Percentiles rank a stretch among this genome's conserved stretches.
Conservation (phyloP, 306 rosid species). For the Leucaena leucocephala region DNA sequence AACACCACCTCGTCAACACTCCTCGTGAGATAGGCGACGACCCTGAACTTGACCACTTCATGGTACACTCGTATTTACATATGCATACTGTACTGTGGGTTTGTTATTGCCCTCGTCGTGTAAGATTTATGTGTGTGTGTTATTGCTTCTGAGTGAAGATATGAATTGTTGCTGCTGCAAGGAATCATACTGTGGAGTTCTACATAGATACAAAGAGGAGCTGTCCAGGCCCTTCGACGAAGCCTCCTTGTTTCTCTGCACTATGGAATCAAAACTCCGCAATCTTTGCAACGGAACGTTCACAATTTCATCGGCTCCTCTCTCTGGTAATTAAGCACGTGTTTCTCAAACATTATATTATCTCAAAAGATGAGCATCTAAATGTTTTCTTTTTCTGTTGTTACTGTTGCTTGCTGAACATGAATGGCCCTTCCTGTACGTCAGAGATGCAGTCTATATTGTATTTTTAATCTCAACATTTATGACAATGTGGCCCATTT, state of each 20-base stretch:
- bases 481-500: background rate
- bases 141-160: background rate
- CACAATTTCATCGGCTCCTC: constrained; percentile 34
- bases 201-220: constrained; percentile 68
- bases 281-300: constrained; percentile 69
- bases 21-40: constrained; percentile 65
- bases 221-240: constrained; percentile 68
- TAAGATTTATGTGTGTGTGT: background rate
- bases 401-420: background rate
- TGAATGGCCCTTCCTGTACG: constrained; percentile 29
- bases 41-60: constrained; percentile 81
- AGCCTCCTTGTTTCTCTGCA: constrained; percentile 63
- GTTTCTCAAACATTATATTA: background rate
- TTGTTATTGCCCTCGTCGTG: background rate
- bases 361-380: background rate
- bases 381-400: background rate
- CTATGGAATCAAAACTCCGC: constrained; percentile 66
- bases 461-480: constrained; percentile 12
- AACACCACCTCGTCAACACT: constrained; percentile 35
- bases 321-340: constrained; percentile 40
- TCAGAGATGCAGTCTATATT: background rate
- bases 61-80: constrained; percentile 50
- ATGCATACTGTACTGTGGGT: background rate
- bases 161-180: constrained; percentile 31
- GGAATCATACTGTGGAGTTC: constrained; percentile 72